Conservation (phyloP, 1,284 basidiomycete species). For the Malassezia obtusa region DNA sequence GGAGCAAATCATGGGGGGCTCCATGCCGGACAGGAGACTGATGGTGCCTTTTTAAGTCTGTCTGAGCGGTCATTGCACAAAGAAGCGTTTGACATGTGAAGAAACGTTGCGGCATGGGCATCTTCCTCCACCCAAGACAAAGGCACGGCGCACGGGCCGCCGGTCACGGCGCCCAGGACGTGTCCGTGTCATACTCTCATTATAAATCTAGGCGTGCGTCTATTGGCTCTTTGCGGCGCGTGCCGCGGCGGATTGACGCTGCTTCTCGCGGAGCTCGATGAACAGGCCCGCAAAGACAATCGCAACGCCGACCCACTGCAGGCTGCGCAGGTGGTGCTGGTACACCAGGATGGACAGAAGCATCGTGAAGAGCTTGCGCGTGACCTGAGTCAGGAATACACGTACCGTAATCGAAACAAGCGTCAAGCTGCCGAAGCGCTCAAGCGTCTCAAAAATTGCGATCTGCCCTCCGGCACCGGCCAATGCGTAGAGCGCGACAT, state of each 20-base stretch:
- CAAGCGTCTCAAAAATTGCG: constrained; percentile 95
- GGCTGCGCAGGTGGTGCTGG: constrained; percentile 68
- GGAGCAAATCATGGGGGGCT: neutral
- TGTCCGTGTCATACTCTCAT: neutral
- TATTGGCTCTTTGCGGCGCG: neutral
- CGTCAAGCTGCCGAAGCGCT: constrained; percentile 88
- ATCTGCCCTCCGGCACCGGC: constrained; percentile 89
- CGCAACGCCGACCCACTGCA: constrained; percentile 82
- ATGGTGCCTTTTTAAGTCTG: neutral
- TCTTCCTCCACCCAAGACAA: constrained; percentile 6
- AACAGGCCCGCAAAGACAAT: constrained; percentile 90
- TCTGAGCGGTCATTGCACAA: neutral
- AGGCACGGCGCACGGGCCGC: constrained; percentile 8
- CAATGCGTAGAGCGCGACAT: constrained; percentile 73
- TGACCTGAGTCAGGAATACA: constrained; percentile 51
- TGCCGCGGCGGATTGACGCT: constrained; percentile 4
- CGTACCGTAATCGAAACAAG: constrained; percentile 47
- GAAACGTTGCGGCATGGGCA: no score
- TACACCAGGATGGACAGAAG: constrained; percentile 86
- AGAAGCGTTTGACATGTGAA: neutral
- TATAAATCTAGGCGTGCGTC: neutral
- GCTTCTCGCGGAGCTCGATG: constrained; percentile 65
- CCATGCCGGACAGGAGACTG: neutral
- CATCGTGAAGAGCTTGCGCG: constrained; percentile 98
- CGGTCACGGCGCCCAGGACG: neutral